phyloP scores from a whole-genome alignment of 2,329 filamentous ascomycete genomes.

The Xylaria sp. region DNA sequence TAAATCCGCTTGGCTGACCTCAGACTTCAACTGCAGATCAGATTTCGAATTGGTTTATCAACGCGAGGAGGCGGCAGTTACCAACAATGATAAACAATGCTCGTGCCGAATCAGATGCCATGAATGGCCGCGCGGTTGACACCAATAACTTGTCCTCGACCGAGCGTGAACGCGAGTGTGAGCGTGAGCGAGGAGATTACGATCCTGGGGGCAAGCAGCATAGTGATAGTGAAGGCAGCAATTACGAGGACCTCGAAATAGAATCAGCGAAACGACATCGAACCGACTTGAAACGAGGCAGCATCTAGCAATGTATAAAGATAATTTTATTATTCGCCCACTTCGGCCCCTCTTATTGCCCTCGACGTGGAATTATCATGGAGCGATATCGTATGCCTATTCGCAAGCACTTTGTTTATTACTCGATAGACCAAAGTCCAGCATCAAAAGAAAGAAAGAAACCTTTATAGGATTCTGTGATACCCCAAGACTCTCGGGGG shows the following conservation, averaged over 20 bases:
- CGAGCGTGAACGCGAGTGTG: neutral
- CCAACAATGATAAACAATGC: constrained; percentile 69
- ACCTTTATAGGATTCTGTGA: neutral
- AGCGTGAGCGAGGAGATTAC: constrained; percentile 52
- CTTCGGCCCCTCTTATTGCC: neutral
- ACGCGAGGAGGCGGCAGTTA: constrained; percentile 74
- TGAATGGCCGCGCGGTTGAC: constrained; percentile 52
- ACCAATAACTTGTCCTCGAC: constrained; percentile 52
- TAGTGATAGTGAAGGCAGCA: constrained; percentile 60
- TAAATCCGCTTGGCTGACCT: constrained; percentile 33
- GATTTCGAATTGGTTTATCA: constrained; percentile 86
- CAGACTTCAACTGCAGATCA: constrained; percentile 58
- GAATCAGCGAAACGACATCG: constrained; percentile 50
- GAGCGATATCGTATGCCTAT: neutral
- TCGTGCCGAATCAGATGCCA: constrained; percentile 61
- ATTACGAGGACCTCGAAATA: constrained; percentile 57
- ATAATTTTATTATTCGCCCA: neutral
- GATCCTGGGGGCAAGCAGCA: constrained; percentile 52
- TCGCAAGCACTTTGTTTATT: neutral
- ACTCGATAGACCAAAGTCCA: neutral
- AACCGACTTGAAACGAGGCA: constrained; percentile 57
- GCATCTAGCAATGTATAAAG: constrained; percentile 47
- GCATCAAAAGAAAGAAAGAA: neutral
- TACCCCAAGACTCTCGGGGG: neutral
- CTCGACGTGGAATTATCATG: too few species aligned